phyloP scores from a whole-genome alignment of 2,329 filamentous ascomycete genomes.

The Fusarium albosuccineum region DNA sequence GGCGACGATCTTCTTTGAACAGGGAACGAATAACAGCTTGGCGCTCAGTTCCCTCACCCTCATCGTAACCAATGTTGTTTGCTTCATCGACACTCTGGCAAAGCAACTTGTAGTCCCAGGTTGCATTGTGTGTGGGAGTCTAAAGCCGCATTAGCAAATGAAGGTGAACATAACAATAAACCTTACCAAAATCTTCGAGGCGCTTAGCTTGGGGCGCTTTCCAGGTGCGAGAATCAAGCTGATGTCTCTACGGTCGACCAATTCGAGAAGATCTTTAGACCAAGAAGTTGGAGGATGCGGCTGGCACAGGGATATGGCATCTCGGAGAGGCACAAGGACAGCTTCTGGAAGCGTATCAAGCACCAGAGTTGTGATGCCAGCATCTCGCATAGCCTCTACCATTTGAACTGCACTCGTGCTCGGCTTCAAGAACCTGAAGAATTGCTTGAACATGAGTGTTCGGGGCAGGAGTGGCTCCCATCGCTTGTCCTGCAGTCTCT shows the following conservation, averaged over 20 bases:
- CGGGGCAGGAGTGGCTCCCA: constrained; percentile 70
- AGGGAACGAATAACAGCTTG: constrained; percentile 86
- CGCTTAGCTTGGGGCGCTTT: constrained; percentile 47
- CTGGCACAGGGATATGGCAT: constrained; percentile 88
- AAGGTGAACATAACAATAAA: not conserved
- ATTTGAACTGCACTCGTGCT: constrained; percentile 69
- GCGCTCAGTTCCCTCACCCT: constrained; percentile 85
- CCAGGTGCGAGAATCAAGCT: constrained; percentile 70
- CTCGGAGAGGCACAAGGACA: constrained; percentile 82
- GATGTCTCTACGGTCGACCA: constrained; percentile 87
- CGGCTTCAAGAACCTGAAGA: constrained; percentile 71
- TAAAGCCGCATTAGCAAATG: constrained; percentile 50
- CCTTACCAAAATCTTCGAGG: constrained; percentile 59
- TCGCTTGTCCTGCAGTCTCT: constrained; percentile 52
- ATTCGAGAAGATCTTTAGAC: constrained; percentile 76
- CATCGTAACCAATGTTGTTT: constrained; percentile 74
- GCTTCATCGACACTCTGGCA: constrained; percentile 75
- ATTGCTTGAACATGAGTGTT: constrained; percentile 76
- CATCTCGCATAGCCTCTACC: constrained; percentile 79
- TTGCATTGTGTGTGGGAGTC: constrained; percentile 73
- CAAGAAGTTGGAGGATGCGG: constrained; percentile 83
- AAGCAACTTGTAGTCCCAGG: constrained; percentile 82
- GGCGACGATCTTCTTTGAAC: constrained; percentile 90
- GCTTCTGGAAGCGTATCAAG: constrained; percentile 89
- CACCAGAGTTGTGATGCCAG: constrained; percentile 74